Conservation (phyloP, 768 basidiomycete species). For the Coprinopsis strossmayeri region DNA sequence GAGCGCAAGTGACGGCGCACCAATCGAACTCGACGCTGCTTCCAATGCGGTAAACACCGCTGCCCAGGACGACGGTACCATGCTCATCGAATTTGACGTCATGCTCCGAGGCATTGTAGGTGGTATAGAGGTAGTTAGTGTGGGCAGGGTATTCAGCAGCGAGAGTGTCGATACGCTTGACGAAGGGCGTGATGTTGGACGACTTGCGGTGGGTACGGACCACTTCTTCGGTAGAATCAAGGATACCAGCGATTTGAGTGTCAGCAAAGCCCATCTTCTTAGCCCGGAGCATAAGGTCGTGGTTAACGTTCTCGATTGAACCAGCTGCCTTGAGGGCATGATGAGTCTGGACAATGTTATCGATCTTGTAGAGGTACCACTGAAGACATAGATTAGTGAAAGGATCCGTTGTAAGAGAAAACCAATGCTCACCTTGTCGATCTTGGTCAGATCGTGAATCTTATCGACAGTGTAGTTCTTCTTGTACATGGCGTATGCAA, state of each 20-base stretch:
- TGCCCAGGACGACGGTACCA: constrained; percentile 98
- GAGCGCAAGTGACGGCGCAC: constrained; percentile 99
- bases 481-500: constrained; percentile 97
- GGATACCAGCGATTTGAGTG: constrained; percentile 79
- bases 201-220: constrained; percentile 86
- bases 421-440: constrained; percentile 69
- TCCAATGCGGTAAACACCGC: constrained; percentile 97
- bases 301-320: constrained; percentile 61
- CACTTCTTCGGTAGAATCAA: constrained; percentile 63
- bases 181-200: constrained; percentile 87
- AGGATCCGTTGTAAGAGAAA: neutral
- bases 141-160: constrained; percentile 98
- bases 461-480: constrained; percentile 85
- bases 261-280: constrained; percentile 97
- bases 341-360: constrained; percentile 93
- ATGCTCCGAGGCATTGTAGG: constrained; percentile 94
- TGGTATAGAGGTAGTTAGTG: constrained; percentile 99
- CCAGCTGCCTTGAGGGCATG: constrained; percentile 64
- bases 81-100: constrained; percentile 95
- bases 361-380: constrained; percentile 99
- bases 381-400: constrained; percentile 20
- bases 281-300: constrained; percentile 76
- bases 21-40: constrained; percentile 99
- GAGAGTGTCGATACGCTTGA: constrained; percentile 98
- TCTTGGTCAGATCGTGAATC: constrained; percentile 92